Conservation (phyloP, 441 rosid species). For the Eruca vesicaria region DNA sequence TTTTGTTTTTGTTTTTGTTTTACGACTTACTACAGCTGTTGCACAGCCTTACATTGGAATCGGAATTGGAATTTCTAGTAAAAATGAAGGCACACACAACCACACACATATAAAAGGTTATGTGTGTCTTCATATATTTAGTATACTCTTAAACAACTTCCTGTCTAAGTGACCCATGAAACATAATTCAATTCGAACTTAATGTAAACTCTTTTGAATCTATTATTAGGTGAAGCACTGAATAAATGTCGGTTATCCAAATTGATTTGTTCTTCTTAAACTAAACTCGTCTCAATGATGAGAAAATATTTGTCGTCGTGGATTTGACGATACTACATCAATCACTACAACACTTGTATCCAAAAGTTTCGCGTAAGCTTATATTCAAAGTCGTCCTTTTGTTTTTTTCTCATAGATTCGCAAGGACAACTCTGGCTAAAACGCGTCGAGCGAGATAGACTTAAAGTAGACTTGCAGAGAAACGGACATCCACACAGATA, state of each 20-base stretch:
- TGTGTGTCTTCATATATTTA: too few species aligned
- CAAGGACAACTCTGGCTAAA: conserved; percentile 11
- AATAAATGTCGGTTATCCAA: background rate
- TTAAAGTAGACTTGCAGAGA: conserved; percentile 20
- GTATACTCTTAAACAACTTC: background rate
- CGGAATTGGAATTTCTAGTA: background rate
- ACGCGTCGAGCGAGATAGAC: conserved; percentile 20
- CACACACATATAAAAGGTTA: background rate
- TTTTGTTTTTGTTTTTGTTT: background rate
- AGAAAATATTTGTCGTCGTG: background rate
- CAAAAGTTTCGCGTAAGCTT: background rate
- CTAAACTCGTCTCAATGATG: background rate
- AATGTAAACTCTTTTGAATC: background rate
- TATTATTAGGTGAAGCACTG: background rate
- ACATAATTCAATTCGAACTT: background rate
- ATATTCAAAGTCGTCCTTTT: conserved; percentile 29
- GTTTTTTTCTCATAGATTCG: background rate
- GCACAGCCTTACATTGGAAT: background rate
- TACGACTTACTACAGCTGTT: background rate
- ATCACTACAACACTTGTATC: conserved; percentile 1
- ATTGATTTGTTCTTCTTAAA: conserved; percentile 13
- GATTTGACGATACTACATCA: conserved; percentile 15
- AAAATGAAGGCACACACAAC: background rate
- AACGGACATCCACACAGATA: conserved; percentile 15
- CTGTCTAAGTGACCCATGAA: background rate